A percentile compares a stretch with the other conserved stretches of the same genome.
Conservation (phyloP, 139 green algal species). For the Desmodesmus armatus region DNA sequence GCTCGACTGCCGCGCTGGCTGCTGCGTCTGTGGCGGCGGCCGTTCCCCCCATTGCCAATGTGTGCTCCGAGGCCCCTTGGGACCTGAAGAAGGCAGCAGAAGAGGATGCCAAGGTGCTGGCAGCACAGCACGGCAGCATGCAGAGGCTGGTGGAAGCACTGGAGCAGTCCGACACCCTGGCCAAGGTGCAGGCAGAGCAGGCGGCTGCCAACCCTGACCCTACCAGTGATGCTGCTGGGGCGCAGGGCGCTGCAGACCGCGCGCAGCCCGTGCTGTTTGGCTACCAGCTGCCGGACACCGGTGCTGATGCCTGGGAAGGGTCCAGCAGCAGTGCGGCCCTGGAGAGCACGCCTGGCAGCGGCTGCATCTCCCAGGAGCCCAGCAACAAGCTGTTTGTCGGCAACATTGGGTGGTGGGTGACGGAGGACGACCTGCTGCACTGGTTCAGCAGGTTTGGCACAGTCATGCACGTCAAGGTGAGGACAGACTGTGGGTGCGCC, state of each 20-base stretch:
- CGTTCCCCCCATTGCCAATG: slow-evolving; percentile 19
- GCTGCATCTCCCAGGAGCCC: slow-evolving; percentile 45
- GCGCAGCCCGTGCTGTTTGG: slow-evolving; percentile 3
- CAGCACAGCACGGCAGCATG: slow-evolving; percentile 10
- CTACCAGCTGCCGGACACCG: slow-evolving; percentile 39
- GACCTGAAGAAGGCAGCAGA: slow-evolving; percentile 28
- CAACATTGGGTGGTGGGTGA: slow-evolving; percentile 49
- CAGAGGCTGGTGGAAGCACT: slow-evolving; percentile 6
- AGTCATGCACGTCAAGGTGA: slow-evolving; percentile 45
- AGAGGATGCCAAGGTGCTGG: slow-evolving; percentile 26
- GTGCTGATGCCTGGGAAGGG: slow-evolving; percentile 37
- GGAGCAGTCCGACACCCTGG: slow-evolving; percentile 2
- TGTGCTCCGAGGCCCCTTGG: slow-evolving; percentile 30
- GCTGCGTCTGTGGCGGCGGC: slow-evolving; percentile 15
- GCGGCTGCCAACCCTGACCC: not conserved
- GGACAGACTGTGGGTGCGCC: no score
- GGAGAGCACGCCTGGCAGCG: not conserved
- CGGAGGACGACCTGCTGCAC: slow-evolving; percentile 40
- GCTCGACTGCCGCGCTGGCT: not conserved
- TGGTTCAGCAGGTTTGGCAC: slow-evolving; percentile 48
- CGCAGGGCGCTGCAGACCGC: not conserved
- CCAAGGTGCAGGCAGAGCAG: not conserved
- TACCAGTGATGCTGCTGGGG: not conserved
- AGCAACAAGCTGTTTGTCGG: slow-evolving; percentile 56
- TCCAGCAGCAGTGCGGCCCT: not conserved